Percentiles rank a stretch among this genome's conserved stretches.
Evolutionary conservation across 2,329 filamentous ascomycete genomes (phyloP).

Genomic region (Diplodia scrobiculata): DNA sequence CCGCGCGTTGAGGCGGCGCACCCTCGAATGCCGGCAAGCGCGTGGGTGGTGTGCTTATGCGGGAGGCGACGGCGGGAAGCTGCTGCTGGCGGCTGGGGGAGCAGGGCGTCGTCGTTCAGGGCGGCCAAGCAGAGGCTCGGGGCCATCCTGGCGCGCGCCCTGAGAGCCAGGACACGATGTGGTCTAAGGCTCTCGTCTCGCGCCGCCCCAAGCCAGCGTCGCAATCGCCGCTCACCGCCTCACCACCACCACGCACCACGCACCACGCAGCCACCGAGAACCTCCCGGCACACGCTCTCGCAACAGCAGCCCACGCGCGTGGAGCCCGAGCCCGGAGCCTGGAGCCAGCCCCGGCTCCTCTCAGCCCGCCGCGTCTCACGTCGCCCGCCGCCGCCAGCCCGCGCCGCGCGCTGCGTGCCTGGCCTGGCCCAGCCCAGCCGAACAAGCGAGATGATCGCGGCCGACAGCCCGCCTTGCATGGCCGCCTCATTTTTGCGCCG

Average conservation of each 20-base stretch:
- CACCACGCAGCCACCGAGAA: neutral
- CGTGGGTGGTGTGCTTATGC: conserved; percentile 1
- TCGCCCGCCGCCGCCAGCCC: neutral
- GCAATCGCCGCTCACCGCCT: conserved; percentile 22
- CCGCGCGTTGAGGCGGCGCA: conserved; percentile 10
- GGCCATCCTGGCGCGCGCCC: conserved; percentile 20
- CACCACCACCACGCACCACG: neutral
- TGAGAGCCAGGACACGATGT: conserved; percentile 24
- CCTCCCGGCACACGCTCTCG: too few species aligned
- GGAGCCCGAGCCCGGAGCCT: neutral
- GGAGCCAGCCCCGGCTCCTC: neutral
- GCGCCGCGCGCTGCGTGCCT: conserved; percentile 23
- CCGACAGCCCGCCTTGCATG: conserved; percentile 23
- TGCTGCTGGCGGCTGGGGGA: conserved; percentile 7
- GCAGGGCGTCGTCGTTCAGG: conserved; percentile 19
- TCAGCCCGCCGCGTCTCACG: neutral
- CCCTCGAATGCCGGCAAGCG: conserved; percentile 15
- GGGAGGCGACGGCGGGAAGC: neutral
- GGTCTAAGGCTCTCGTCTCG: conserved; percentile 20
- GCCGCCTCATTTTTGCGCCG: conserved; percentile 26
- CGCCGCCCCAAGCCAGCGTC: conserved; percentile 4
- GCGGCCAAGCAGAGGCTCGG: conserved; percentile 15
- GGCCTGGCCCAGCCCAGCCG: neutral
- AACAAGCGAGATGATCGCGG: conserved; percentile 26
- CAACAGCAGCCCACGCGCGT: neutral